A percentile compares a stretch with the other conserved stretches of the same genome.
Conservation (phyloP, 257 asterid species). For the Sherardia arvensis region DNA sequence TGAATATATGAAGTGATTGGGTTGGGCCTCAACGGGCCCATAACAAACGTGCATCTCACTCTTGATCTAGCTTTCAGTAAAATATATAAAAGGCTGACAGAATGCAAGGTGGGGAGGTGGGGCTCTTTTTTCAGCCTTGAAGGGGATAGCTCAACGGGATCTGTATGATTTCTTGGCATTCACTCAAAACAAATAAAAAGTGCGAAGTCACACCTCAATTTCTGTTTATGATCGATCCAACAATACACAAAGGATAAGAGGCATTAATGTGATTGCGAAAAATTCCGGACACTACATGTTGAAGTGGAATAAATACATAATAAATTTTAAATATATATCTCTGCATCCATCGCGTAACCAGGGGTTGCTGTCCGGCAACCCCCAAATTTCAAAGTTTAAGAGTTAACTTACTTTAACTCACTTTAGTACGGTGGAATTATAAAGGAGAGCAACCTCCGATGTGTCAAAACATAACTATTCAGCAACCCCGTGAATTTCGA, state of each 20-base stretch:
- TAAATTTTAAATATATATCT: too few species aligned
- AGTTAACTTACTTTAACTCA: too few species aligned
- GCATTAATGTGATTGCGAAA: neutral
- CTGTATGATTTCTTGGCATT: neutral
- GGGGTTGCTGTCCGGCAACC: too few species aligned
- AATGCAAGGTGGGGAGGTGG: neutral
- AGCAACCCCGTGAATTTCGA: too few species aligned
- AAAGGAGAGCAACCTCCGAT: too few species aligned
- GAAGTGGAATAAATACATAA: too few species aligned
- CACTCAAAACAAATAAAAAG: neutral
- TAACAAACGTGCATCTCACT: slow-evolving; percentile 10
- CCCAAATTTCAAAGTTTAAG: too few species aligned
- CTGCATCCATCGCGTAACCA: too few species aligned
- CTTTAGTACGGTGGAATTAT: too few species aligned
- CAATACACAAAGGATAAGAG: neutral
- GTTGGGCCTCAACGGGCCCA: slow-evolving; percentile 2
- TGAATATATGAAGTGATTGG: too few species aligned
- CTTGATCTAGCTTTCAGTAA: neutral
- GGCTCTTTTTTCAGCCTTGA: neutral
- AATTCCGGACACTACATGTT: neutral
- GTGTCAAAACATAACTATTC: too few species aligned
- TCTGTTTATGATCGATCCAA: neutral
- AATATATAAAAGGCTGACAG: neutral
- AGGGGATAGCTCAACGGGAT: neutral
- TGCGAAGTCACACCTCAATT: neutral